phyloP scores from a whole-genome alignment of 306 rosid genomes.

The Quercus robur region DNA sequence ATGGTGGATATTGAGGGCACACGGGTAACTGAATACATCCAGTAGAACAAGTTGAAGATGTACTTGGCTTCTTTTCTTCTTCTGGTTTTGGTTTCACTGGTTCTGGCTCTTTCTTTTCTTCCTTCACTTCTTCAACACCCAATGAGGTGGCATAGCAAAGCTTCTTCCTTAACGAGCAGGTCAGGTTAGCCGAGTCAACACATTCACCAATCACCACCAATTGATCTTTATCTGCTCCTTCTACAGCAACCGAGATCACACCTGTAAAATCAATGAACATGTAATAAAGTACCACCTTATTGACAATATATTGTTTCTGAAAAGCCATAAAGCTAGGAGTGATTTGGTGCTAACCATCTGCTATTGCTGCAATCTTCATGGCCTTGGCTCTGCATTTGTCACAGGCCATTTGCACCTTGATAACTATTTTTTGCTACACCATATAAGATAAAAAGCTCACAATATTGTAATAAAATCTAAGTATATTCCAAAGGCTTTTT shows the following conservation, averaged over 20 bases:
- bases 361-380: slow-evolving; percentile 30
- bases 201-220: slow-evolving; percentile 28
- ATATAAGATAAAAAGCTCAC: neutral
- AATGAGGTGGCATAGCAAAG: neutral
- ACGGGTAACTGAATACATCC: neutral
- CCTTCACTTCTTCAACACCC: slow-evolving; percentile 7
- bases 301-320: neutral
- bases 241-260: slow-evolving; percentile 34
- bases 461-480: neutral
- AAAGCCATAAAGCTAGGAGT: neutral
- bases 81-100: neutral
- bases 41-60: no score
- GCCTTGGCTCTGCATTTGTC: slow-evolving; percentile 28
- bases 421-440: slow-evolving; percentile 31
- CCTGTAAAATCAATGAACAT: slow-evolving; percentile 1
- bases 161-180: slow-evolving; percentile 6
- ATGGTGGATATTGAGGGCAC: neutral
- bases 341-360: neutral
- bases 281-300: no score
- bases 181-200: slow-evolving; percentile 21
- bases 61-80: neutral
- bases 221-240: slow-evolving; percentile 24
- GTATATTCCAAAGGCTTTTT: no score
- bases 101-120: neutral
- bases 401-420: slow-evolving; percentile 16